phyloP scores from a whole-genome alignment of 331 rosid species.

The Acacia concinna region DNA sequence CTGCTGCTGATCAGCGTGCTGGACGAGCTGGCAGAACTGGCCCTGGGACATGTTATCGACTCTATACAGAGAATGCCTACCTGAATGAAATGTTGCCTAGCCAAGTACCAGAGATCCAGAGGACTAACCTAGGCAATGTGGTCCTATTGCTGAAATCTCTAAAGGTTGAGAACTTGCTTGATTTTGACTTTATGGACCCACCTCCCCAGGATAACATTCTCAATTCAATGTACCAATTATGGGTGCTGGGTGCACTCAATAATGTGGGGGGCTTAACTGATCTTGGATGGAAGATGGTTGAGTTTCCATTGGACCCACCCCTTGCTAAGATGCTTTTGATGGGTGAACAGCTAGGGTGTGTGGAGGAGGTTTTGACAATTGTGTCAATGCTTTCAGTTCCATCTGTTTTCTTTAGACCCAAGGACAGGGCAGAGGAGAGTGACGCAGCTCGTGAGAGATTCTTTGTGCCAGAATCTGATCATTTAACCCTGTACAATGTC shows the following conservation, averaged over 20 bases:
- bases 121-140: constrained; percentile 95
- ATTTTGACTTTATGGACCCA: constrained; percentile 99
- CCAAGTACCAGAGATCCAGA: constrained; percentile 96
- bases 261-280: constrained; percentile 90
- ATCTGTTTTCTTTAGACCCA: constrained; percentile 95
- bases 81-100: constrained; percentile 79
- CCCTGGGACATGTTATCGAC: constrained; percentile 95
- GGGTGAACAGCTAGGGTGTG: constrained; percentile 78
- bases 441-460: constrained; percentile 96
- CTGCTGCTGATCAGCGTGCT: constrained; percentile 98
- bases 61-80: constrained; percentile 90
- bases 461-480: constrained; percentile 92
- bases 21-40: constrained; percentile 99
- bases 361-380: constrained; percentile 88
- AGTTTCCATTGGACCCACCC: constrained; percentile 95
- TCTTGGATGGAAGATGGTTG: constrained; percentile 99
- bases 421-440: constrained; percentile 94
- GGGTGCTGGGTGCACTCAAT: constrained; percentile 98
- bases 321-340: constrained; percentile 97
- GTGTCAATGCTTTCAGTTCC: constrained; percentile 99
- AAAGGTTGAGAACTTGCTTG: constrained; percentile 87
- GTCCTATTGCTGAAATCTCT: constrained; percentile 92
- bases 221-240: constrained; percentile 96
- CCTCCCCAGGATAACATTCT: constrained; percentile 98
- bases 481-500: constrained; percentile 83